Evolutionary conservation across 228 moss, liverwort and hornwort species (phyloP).

Genomic region (Sphagnum fallax): DNA sequence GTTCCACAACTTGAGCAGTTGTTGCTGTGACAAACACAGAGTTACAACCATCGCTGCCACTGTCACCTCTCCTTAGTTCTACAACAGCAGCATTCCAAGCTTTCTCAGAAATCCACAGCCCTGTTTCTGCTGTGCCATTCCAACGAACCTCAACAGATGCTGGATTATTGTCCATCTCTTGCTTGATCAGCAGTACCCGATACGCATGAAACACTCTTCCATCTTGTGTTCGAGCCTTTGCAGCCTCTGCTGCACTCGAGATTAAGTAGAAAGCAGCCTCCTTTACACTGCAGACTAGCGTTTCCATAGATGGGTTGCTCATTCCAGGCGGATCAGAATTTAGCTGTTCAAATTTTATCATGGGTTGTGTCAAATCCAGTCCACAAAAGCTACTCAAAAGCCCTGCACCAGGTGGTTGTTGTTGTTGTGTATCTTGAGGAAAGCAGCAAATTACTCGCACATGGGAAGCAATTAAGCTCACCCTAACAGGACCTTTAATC

Average conservation of each 20-base stretch:
- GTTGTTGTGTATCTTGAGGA: conserved; percentile 24
- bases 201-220: conserved; percentile 9
- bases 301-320: conserved; percentile 24
- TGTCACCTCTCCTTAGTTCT: conserved; percentile 82
- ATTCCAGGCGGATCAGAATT: conserved; percentile 3
- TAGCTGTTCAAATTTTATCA: conserved; percentile 17
- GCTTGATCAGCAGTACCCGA: conserved; percentile 46
- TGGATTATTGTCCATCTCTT: conserved; percentile 28
- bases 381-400: too few relatives aligned
- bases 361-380: conserved; percentile 11
- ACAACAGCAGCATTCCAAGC: conserved; percentile 85
- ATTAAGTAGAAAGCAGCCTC: conserved; percentile 57
- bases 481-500: conserved; percentile 24
- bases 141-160: conserved; percentile 75
- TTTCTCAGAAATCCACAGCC: conserved; percentile 63
- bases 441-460: conserved; percentile 61
- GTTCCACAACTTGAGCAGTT: conserved; percentile 72
- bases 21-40: conserved; percentile 96
- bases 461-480: conserved; percentile 49
- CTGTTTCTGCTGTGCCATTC: conserved; percentile 46
- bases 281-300: conserved; percentile 37
- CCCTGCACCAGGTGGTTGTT: conserved; percentile 6
- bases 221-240: conserved; percentile 1
- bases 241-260: conserved; percentile 3
- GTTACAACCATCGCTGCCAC: conserved; percentile 83